Percentiles rank a stretch among this genome's conserved stretches.
Conservation (phyloP, 163 green algal genomes). For the Scenedesmus sp. region DNA sequence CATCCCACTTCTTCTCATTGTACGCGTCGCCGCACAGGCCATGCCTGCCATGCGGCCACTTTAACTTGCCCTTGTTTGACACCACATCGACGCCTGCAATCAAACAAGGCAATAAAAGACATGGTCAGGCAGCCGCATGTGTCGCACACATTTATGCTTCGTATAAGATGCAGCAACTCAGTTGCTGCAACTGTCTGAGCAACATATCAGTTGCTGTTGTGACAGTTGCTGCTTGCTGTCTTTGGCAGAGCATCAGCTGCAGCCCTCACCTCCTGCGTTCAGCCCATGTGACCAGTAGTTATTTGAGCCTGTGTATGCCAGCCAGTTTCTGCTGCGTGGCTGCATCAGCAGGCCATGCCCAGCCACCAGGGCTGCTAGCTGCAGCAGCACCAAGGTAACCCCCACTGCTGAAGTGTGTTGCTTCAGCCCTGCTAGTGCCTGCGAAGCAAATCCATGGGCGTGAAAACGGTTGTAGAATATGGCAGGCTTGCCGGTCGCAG, state of each 20-base stretch:
- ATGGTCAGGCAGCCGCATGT: too few relatives aligned
- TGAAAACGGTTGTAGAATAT: not conserved
- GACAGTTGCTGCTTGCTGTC: not conserved
- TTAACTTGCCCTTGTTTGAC: conserved; percentile 23
- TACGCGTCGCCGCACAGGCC: conserved; percentile 36
- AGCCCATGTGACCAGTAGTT: conserved; percentile 42
- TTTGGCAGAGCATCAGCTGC: not conserved
- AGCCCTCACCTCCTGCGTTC: conserved; percentile 32
- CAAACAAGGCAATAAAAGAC: too few relatives aligned
- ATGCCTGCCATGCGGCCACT: conserved; percentile 25
- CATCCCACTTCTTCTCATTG: conserved; percentile 42
- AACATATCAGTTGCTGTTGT: not conserved
- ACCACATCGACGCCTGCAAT: conserved; percentile 24
- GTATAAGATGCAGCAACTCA: not conserved
- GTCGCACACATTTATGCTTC: too few relatives aligned
- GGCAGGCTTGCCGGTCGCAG: not conserved
- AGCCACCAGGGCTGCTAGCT: not conserved
- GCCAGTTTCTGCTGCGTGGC: conserved; percentile 38
- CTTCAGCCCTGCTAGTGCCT: not conserved
- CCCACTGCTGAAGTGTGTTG: not conserved
- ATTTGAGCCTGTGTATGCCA: conserved; percentile 15
- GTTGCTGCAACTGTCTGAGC: not conserved
- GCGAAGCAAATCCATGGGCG: not conserved
- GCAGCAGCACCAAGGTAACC: conserved; percentile 29
- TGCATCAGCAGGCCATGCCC: conserved; percentile 34